Conservation (phyloP, 2,329 filamentous ascomycete species). For the Cylindrodendrum hubeiense region DNA sequence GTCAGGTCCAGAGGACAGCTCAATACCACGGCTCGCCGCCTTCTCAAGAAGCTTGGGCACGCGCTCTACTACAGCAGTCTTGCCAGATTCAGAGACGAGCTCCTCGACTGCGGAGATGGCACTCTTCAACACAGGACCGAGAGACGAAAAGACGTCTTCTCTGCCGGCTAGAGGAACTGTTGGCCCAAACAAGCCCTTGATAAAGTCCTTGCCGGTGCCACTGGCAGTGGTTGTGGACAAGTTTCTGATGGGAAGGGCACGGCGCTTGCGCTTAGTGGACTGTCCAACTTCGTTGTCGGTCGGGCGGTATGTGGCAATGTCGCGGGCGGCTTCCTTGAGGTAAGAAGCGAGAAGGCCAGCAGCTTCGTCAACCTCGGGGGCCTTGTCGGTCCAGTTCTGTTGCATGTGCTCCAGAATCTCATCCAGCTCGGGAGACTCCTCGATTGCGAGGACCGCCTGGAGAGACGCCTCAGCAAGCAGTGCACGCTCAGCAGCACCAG, state of each 20-base stretch:
- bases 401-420: slow-evolving; percentile 31
- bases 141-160: slow-evolving; percentile 24
- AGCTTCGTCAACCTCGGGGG: slow-evolving; percentile 20
- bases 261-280: neutral
- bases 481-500: slow-evolving; percentile 22
- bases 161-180: slow-evolving; percentile 27
- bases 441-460: slow-evolving; percentile 25
- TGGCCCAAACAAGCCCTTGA: slow-evolving; percentile 31
- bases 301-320: slow-evolving; percentile 16
- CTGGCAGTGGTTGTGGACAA: neutral
- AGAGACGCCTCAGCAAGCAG: slow-evolving; percentile 28
- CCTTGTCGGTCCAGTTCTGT: slow-evolving; percentile 27
- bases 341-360: slow-evolving; percentile 20
- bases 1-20: neutral
- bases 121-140: slow-evolving; percentile 23
- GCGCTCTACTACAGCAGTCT: neutral
- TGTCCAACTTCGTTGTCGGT: neutral
- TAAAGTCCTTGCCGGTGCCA: slow-evolving; percentile 12
- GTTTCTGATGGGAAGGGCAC: slow-evolving; percentile 14
- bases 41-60: slow-evolving; percentile 18
- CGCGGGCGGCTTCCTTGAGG: slow-evolving; percentile 17
- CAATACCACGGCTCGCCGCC: neutral
- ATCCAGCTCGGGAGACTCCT: slow-evolving; percentile 31
- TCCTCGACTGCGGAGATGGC: slow-evolving; percentile 9
- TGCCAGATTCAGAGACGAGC: slow-evolving; percentile 19